Percentiles rank a stretch among this genome's conserved stretches.
Conservation (phyloP, 176 grass and related monocot genomes). For the Rhipidocladum racemiflorum region DNA sequence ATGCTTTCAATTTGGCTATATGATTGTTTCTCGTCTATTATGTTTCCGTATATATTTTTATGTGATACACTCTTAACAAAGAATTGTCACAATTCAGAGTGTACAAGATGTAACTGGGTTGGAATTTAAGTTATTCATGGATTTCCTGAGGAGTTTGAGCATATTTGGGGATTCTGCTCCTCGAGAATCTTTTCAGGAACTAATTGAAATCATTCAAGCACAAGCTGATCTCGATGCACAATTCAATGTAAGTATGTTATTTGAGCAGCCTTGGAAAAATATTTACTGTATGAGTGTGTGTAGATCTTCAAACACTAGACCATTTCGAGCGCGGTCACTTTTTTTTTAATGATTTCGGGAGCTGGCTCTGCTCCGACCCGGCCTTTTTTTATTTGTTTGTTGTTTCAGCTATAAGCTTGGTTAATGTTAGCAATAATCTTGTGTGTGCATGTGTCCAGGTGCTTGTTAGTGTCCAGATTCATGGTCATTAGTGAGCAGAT, state of each 20-base stretch:
- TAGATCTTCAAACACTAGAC: slow-evolving; percentile 10
- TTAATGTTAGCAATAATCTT: no score
- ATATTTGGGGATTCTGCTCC: slow-evolving; percentile 88
- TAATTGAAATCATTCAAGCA: slow-evolving; percentile 98
- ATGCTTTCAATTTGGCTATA: background rate
- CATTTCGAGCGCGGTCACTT: background rate
- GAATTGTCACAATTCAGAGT: slow-evolving; percentile 54
- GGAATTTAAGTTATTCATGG: slow-evolving; percentile 98
- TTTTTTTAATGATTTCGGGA: background rate
- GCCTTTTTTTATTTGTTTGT: background rate
- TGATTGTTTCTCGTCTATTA: background rate
- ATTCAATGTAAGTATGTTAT: slow-evolving; percentile 72
- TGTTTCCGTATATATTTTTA: slow-evolving; percentile 11
- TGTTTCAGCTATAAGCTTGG: background rate
- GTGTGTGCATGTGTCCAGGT: no score
- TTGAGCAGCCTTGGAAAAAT: slow-evolving; percentile 1
- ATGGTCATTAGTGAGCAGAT: no score
- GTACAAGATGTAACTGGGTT: slow-evolving; percentile 90
- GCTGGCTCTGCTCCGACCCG: background rate
- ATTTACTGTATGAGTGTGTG: background rate
- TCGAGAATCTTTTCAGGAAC: slow-evolving; percentile 81
- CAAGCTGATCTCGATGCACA: slow-evolving; percentile 93
- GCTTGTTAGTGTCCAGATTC: no score
- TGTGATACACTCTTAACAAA: slow-evolving; percentile 19
- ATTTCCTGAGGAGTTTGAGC: slow-evolving; percentile 88